Evolutionary conservation across 257 asterid genomes (phyloP).

Genomic region (Anisodus acutangulus): DNA sequence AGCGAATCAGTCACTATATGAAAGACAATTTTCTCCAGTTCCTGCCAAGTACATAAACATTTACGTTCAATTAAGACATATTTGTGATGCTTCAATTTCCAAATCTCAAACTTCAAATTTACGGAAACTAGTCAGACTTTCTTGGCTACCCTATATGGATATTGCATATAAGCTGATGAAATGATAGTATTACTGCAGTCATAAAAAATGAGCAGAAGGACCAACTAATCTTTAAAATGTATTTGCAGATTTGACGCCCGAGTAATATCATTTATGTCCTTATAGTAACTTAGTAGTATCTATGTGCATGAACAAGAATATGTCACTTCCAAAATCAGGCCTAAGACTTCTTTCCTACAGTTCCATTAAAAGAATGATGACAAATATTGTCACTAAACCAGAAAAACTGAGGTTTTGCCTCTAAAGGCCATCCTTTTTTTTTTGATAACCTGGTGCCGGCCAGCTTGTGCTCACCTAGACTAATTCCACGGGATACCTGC

Average conservation of each 20-base stretch:
- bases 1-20: conserved; percentile 86
- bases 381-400: neutral
- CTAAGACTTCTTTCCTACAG: neutral
- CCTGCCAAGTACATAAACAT: conserved; percentile 55
- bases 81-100: neutral
- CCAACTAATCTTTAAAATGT: neutral
- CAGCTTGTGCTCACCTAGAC: too few species aligned
- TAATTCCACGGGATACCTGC: too few species aligned
- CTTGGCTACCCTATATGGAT: too few species aligned
- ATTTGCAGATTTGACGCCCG: neutral
- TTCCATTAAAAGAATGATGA: neutral
- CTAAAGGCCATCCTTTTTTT: neutral
- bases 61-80: conserved; percentile 10
- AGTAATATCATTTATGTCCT: neutral
- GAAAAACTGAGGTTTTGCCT: neutral
- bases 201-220: neutral
- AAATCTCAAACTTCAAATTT: neutral
- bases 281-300: neutral
- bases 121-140: too few species aligned
- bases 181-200: neutral
- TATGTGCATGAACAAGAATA: neutral
- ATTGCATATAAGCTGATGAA: too few species aligned
- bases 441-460: too few species aligned
- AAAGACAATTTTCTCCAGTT: conserved; percentile 72
- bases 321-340: neutral